phyloP scores from a whole-genome alignment of 345 rosid genomes.

The Streptanthus diversifolius region DNA sequence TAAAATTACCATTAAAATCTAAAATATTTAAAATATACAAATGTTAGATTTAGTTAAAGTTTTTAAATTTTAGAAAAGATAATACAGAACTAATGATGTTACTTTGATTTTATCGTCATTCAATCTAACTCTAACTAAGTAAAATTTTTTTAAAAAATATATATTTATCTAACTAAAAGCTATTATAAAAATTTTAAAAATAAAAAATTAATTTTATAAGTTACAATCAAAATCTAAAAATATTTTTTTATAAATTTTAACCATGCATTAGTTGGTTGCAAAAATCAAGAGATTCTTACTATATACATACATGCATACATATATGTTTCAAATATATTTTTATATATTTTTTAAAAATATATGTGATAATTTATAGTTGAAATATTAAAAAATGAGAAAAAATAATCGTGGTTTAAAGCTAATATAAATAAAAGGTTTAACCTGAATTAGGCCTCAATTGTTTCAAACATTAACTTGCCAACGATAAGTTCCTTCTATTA shows the following conservation, averaged over 20 bases:
- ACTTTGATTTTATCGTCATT: not conserved
- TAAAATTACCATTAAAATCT: not conserved
- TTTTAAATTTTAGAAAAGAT: not conserved
- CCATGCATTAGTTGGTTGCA: too few relatives aligned
- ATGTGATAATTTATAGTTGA: not conserved
- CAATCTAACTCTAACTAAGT: not conserved
- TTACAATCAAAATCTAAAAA: not conserved
- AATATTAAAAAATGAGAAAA: too few relatives aligned
- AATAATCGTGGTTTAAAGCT: too few relatives aligned
- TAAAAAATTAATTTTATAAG: not conserved
- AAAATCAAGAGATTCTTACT: too few relatives aligned
- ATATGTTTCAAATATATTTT: not conserved
- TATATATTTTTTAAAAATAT: too few relatives aligned
- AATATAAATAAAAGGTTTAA: too few relatives aligned
- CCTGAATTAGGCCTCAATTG: too few relatives aligned
- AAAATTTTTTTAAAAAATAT: not conserved
- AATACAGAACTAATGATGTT: not conserved
- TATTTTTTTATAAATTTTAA: not conserved
- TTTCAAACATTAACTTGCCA: too few relatives aligned
- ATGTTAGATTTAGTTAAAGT: not conserved
- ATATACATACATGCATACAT: too few relatives aligned
- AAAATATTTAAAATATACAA: not conserved
- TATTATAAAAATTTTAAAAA: not conserved
- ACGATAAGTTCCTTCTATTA: too few relatives aligned
- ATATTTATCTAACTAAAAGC: not conserved